Percentiles rank a stretch among this genome's conserved stretches.
Conservation (phyloP, 805 yeast species). For the Yamadazyma scolyti region DNA sequence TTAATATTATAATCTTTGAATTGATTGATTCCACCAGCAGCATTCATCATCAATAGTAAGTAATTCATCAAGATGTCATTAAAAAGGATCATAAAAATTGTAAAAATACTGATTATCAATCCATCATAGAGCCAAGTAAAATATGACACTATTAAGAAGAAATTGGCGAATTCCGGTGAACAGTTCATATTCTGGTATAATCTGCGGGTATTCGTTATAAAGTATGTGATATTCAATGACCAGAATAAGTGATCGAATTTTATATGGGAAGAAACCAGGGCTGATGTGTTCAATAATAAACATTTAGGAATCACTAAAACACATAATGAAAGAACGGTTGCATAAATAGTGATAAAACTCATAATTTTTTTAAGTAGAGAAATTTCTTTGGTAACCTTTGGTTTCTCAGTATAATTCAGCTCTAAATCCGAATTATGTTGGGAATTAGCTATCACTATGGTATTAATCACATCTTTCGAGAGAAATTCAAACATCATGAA, state of each 20-base stretch:
- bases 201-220: slow-evolving; percentile 8
- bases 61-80: slow-evolving; percentile 20
- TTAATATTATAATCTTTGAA: slow-evolving; percentile 8
- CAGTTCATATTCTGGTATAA: slow-evolving; percentile 9
- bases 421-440: too few species aligned
- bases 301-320: slow-evolving; percentile 10
- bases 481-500: too few species aligned
- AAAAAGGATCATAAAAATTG: slow-evolving; percentile 12
- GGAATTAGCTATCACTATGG: too few species aligned
- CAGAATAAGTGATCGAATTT: slow-evolving; percentile 23
- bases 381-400: too few species aligned
- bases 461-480: too few species aligned
- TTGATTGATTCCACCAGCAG: slow-evolving; percentile 1
- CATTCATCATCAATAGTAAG: slow-evolving; percentile 4
- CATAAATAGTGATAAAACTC: too few species aligned
- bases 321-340: too few species aligned
- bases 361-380: too few species aligned
- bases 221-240: slow-evolving; percentile 14
- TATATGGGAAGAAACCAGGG: slow-evolving; percentile 13
- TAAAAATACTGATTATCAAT: slow-evolving; percentile 12
- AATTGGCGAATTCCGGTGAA: slow-evolving; percentile 11
- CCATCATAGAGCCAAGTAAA: slow-evolving; percentile 22
- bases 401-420: too few species aligned
- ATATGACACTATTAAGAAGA: slow-evolving; percentile 13
- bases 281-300: slow-evolving; percentile 19